Base-by-base conservation (phyloP, 345 rosid genomes). In the Syzygium jambos region DNA sequence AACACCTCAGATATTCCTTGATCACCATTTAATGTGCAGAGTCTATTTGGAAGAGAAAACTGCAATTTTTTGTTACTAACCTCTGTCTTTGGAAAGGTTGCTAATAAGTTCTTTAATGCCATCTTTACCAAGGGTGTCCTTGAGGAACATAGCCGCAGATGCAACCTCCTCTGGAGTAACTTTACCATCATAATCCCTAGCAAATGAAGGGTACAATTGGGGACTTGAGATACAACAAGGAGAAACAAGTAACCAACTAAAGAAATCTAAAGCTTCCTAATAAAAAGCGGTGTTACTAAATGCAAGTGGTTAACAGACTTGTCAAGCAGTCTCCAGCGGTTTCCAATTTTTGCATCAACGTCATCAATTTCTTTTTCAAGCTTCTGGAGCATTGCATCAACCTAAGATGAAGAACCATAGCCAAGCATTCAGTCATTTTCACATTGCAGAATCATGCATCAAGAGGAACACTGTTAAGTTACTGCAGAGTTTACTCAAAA, bases 291-390 rank as follows among this genome's bases (percentile, higher is more conserved):
- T 19, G 14, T 38, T 73, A 38, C 82, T 73, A 73, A 73, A 59
- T 89, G 49, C 82, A 73, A 73, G 82, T 73, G 82, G 27, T 38
- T 38, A 38, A 73, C 93, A 89, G 89, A 96, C 99, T 97, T 95
- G 91, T 98, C 99, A 51, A 98, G 95, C 85, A 96, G 90, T 83
- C 98, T 91, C 98, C 99, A 98, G 55, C 94, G 95, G 91, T 95
- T 95, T 46, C 99, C 99, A 89, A 98, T 98, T 95, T 95, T 95
- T 86, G 95, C 96, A 90, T 96, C 98, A n/a, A 97, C 98, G 86
- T 95, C 98, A 86, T 97, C 98, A 87, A 97, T 97, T 94, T 98
- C 99, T 85, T 95, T 98, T 90, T 96, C 99, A 54, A 98, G 96
- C 88, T 95, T 96, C 78, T 98, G 99, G 86, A 98, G 99, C 99